Base-by-base conservation (phyloP, 129 eudicot species). In the Tagetes patula region DNA sequence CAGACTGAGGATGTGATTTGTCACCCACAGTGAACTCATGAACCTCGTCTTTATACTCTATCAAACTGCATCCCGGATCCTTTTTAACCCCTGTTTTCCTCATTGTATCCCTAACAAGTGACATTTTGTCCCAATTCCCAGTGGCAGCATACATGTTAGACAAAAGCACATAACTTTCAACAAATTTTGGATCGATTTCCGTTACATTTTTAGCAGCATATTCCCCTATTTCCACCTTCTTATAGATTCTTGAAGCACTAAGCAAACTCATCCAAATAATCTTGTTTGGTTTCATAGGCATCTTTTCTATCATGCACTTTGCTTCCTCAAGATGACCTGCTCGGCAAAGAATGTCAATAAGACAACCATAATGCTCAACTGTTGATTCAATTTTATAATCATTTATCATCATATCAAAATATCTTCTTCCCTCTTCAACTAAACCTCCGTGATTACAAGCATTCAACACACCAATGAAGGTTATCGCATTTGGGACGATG, bases 391-490 rank as follows among this genome's bases (percentile, higher is more conserved):
- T 75, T n/a, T 77, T 60, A 40, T 87, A 87, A 1, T 76, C 70
- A 10, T 80, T 76, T 43, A 77, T 76, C 96, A 93, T 93, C 48
- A 89, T 85, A 20, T 87, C 79, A 62, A 93, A 88, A 76, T 85
- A 83, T 9, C 78, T 77, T 68, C 61, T 73, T 0, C 92, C 96
- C 38, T 88, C 74, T 20, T 68, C 69, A 46, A 89, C 93, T 75
- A 90, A 81, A 32, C 98, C 98, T 48, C 84, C 84, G 34, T 93
- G 98, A 66, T 96, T 93, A 81, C 98, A 93, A 74, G 98, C 98
- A 76, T 76, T 83, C 65, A 83, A 67, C 36, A 83, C 75, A 6
- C 88, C 83, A 9, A 81, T 70, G 80, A 84, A 84, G 37, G 83
- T 84, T 69, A 84, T 75, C n/a, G 63, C 83, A 70, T 81, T 78